phyloP scores from a whole-genome alignment of 1,139 yeast species.

The Suhomyces choctaworum region DNA sequence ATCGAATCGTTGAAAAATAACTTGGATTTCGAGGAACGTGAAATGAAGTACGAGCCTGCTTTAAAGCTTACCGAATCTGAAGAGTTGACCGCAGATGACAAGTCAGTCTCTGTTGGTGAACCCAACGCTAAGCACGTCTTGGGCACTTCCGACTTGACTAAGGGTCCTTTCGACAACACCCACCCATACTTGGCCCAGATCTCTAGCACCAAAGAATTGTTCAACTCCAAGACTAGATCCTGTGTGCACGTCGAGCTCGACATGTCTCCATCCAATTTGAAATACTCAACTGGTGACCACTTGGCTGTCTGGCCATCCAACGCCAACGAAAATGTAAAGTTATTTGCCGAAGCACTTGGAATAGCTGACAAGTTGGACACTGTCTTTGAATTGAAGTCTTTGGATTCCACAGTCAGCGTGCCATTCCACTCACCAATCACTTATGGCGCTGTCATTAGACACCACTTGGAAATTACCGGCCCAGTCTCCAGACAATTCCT shows the following conservation, averaged over 20 bases:
- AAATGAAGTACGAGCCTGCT: conserved; percentile 74
- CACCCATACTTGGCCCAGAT: conserved; percentile 86
- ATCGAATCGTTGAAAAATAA: conserved; percentile 66
- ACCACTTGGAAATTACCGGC: conserved; percentile 89
- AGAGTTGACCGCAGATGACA: conserved; percentile 31
- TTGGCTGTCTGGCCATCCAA: conserved; percentile 94
- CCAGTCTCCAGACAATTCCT: conserved; percentile 89
- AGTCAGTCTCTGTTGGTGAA: conserved; percentile 75
- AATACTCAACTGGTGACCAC: conserved; percentile 95
- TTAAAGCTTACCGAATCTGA: conserved; percentile 46
- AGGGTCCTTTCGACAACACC: conserved; percentile 80
- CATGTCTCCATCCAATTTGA: conserved; percentile 68
- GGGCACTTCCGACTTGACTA: conserved; percentile 41
- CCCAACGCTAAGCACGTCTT: conserved; percentile 66
- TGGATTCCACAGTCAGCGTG: conserved; percentile 68
- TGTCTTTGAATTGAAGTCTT: conserved; percentile 65
- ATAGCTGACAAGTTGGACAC: conserved; percentile 52
- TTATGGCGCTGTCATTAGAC: conserved; percentile 80
- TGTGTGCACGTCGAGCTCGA: conserved; percentile 94
- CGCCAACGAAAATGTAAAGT: conserved; percentile 68
- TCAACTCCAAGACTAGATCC: conserved; percentile 62
- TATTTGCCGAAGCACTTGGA: conserved; percentile 64
- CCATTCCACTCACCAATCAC: conserved; percentile 94
- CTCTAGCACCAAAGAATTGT: conserved; percentile 63
- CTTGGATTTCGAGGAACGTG: conserved; percentile 72